Percentiles rank a stretch among this genome's conserved stretches.
phyloP scores from a whole-genome alignment of 768 basidiomycete genomes.

The Trametes meyenii region DNA sequence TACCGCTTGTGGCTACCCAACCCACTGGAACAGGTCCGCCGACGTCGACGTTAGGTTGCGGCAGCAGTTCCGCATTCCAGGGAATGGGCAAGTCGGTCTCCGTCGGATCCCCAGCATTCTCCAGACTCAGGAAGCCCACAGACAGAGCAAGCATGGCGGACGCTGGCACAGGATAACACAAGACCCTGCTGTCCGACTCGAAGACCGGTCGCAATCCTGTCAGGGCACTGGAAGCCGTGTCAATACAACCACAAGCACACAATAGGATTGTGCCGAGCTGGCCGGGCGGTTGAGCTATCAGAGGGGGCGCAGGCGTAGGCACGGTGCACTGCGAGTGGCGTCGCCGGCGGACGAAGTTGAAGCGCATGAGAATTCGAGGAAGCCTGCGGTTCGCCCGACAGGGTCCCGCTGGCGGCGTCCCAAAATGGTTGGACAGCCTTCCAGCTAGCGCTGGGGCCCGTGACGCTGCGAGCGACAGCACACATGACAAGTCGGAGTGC shows the following conservation, averaged over 20 bases:
- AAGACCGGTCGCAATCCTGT: too few relatives aligned
- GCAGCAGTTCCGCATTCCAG: constrained; percentile 4
- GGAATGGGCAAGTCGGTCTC: neutral
- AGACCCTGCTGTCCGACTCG: neutral
- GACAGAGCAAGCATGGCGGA: neutral
- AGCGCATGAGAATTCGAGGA: neutral
- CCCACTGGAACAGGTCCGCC: neutral
- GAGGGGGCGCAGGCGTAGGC: neutral
- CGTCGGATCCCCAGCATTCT: constrained; percentile 21
- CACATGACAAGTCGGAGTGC: constrained; percentile 6
- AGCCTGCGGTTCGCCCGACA: neutral
- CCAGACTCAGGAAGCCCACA: neutral
- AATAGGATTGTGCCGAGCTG: too few relatives aligned
- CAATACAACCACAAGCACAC: too few relatives aligned
- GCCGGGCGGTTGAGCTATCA: too few relatives aligned
- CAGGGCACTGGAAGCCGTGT: too few relatives aligned
- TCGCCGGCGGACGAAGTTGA: neutral
- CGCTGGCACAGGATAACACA: neutral
- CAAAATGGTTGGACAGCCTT: neutral
- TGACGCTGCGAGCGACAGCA: neutral
- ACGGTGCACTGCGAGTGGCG: neutral
- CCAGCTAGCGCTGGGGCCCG: neutral
- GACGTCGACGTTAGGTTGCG: constrained; percentile 7
- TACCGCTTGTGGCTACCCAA: neutral
- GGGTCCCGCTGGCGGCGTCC: neutral